phyloP scores from a whole-genome alignment of 2,329 filamentous ascomycete species.

The Apiospora rasikravindrae region DNA sequence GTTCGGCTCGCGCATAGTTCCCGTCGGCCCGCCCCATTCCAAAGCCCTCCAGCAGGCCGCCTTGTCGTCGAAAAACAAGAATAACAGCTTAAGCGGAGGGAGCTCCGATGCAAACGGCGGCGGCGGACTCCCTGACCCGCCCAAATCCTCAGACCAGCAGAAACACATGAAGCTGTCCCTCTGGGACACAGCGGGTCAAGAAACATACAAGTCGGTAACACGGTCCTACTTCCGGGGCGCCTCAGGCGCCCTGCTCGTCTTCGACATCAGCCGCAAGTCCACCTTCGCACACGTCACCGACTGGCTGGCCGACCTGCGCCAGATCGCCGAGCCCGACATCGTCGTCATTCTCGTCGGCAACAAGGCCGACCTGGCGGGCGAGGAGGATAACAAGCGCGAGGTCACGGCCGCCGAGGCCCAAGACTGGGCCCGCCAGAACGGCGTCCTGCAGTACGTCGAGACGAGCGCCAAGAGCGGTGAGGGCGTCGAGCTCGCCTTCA shows the following conservation, averaged over 20 bases:
- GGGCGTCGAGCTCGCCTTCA: conserved; percentile 90
- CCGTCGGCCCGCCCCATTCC: conserved; percentile 80
- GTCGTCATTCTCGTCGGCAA: conserved; percentile 95
- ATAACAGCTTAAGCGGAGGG: conserved; percentile 24
- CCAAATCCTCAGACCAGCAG: conserved; percentile 50
- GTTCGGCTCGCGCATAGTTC: conserved; percentile 91
- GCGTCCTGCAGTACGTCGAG: conserved; percentile 91
- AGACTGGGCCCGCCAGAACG: conserved; percentile 85
- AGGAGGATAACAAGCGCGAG: conserved; percentile 63
- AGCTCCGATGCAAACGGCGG: conserved; percentile 28
- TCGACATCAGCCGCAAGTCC: conserved; percentile 84
- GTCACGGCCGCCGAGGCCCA: conserved; percentile 84
- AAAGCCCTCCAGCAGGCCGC: conserved; percentile 53
- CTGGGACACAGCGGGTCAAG: conserved; percentile 96
- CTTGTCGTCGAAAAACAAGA: conserved; percentile 23
- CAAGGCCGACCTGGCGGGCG: conserved; percentile 79
- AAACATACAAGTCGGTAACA: conserved; percentile 97
- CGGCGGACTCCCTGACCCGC: conserved; percentile 60
- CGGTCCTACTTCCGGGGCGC: conserved; percentile 89
- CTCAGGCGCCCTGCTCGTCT: conserved; percentile 78
- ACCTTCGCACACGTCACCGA: conserved; percentile 89
- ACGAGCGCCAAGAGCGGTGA: conserved; percentile 95
- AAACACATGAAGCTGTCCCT: conserved; percentile 91
- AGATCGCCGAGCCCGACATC: conserved; percentile 95
- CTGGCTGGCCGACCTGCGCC: conserved; percentile 92